Evolutionary conservation across 1,284 basidiomycete genomes (phyloP).

Genomic region (Caloboletus firmus): DNA sequence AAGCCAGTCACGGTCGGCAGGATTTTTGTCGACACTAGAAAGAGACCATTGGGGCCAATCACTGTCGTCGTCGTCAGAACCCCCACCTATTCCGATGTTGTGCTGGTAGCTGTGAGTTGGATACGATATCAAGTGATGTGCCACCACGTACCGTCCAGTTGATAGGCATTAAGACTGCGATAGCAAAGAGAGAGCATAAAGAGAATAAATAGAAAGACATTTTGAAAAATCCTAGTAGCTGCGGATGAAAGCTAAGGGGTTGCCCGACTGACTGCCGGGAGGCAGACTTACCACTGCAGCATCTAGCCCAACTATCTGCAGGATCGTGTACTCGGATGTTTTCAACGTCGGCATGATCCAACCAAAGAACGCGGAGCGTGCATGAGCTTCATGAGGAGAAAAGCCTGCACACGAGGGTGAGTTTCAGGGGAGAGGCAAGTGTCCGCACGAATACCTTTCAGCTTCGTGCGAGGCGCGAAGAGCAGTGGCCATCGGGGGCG

Average conservation of each 20-base stretch:
- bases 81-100: conserved; percentile 68
- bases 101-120: conserved; percentile 48
- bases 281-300: conserved; percentile 76
- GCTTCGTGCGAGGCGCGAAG: conserved; percentile 90
- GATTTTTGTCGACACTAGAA: conserved; percentile 26
- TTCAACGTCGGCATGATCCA: conserved; percentile 93
- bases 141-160: conserved; percentile 71
- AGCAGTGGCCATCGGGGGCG: conserved; percentile 85
- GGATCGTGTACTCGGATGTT: conserved; percentile 90
- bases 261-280: neutral
- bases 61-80: conserved; percentile 52
- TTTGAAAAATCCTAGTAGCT: conserved; percentile 95
- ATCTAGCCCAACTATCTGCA: conserved; percentile 95
- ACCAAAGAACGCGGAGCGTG: conserved; percentile 83
- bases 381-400: conserved; percentile 86
- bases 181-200: conserved; percentile 78
- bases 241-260: conserved; percentile 3
- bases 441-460: conserved; percentile 68
- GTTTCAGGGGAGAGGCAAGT: neutral
- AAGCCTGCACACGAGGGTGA: conserved; percentile 56
- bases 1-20: conserved; percentile 63
- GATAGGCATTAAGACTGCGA: conserved; percentile 83
- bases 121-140: neutral
- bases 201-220: conserved; percentile 92
- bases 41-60: conserved; percentile 46